Conservation (phyloP, 2,329 filamentous ascomycete species). For the Epichloe typhina region DNA sequence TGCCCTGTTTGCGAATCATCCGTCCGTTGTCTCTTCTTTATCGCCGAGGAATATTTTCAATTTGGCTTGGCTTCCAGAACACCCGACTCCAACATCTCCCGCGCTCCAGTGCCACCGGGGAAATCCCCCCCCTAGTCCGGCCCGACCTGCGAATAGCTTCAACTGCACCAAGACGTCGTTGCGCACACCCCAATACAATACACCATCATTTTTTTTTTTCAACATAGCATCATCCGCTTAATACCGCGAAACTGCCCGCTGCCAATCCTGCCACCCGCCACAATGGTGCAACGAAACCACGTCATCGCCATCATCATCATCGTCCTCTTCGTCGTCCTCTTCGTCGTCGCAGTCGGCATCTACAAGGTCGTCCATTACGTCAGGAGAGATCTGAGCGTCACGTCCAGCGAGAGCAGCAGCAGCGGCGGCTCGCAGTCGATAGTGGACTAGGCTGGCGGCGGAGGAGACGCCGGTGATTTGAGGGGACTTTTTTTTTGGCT, state of each 20-base stretch:
- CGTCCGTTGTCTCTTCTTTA: not conserved
- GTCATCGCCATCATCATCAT: constrained; percentile 58
- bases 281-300: constrained; percentile 45
- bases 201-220: no score
- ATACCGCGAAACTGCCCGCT: no score
- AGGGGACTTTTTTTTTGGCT: no score
- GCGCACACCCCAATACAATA: no score
- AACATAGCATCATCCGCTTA: not conserved
- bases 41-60: not conserved
- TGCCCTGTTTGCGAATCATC: no score
- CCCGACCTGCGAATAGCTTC: no score
- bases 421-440: constrained; percentile 14
- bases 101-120: not conserved
- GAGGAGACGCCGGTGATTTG: not conserved
- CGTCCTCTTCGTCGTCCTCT: constrained; percentile 49
- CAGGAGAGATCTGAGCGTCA: constrained; percentile 28
- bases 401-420: constrained; percentile 18
- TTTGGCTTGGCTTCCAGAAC: not conserved
- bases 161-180: no score
- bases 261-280: not conserved
- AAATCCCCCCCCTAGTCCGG: no score
- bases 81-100: not conserved
- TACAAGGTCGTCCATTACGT: constrained; percentile 45
- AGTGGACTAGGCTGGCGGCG: constrained; percentile 9
- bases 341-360: constrained; percentile 49